A percentile compares a stretch with the other conserved stretches of the same genome.
Evolutionary conservation across 2,329 filamentous ascomycete genomes (phyloP).

Genomic region (Nemania sp.): DNA sequence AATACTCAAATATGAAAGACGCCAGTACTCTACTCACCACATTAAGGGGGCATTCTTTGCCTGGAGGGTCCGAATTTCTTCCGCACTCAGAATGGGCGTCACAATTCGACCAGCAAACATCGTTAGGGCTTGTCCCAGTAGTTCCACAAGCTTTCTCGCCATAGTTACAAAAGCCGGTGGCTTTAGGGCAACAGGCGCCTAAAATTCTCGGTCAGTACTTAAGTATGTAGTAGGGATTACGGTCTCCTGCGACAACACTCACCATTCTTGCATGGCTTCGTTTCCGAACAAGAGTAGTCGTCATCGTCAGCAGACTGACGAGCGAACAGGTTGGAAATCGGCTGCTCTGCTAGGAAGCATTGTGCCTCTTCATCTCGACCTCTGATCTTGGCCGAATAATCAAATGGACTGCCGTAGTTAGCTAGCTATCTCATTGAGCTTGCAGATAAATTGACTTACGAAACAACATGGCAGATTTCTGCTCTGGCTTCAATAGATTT

Average conservation of each 20-base stretch:
- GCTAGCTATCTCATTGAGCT: not conserved
- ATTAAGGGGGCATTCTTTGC: constrained; percentile 11
- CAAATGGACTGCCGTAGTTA: constrained; percentile 8
- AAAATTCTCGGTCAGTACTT: not conserved
- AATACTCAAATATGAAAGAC: not conserved
- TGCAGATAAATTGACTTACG: not conserved
- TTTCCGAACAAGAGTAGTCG: constrained; percentile 11
- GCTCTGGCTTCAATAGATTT: not conserved
- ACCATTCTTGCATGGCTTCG: constrained; percentile 15
- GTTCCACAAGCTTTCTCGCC: constrained; percentile 43
- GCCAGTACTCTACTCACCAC: constrained; percentile 18
- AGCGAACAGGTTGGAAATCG: not conserved
- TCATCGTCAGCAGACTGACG: not conserved
- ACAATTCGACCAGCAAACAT: constrained; percentile 50
- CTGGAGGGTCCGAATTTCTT: constrained; percentile 38
- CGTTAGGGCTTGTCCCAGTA: constrained; percentile 43
- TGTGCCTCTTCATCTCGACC: not conserved
- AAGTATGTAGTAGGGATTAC: not conserved
- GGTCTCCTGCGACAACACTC: not conserved
- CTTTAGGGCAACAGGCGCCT: constrained; percentile 34
- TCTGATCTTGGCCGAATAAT: constrained; percentile 16
- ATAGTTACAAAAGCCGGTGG: constrained; percentile 22
- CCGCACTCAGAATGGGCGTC: constrained; percentile 54
- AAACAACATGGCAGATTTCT: not conserved
- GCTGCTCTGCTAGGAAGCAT: constrained; percentile 3